Base-by-base conservation (phyloP, 2,329 filamentous ascomycete species). In the Penicillium janthinellum region DNA sequence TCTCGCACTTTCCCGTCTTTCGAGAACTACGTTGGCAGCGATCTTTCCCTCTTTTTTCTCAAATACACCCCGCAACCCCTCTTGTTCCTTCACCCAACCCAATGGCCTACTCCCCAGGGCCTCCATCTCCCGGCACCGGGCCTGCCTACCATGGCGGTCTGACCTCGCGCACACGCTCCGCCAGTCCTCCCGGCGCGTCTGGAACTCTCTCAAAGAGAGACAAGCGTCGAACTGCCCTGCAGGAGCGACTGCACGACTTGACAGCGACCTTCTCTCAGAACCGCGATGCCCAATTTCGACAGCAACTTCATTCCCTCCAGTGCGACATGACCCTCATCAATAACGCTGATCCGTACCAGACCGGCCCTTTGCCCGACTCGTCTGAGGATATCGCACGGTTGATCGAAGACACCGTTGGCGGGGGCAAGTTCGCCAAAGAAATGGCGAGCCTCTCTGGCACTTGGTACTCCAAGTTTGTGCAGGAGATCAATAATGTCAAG, bases 261-360 rank as follows among this genome's bases (percentile, higher is more conserved):
- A 88, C 89, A 56, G 86, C 89, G 56, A 88, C 88, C 66, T 94
- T 96, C 77, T 86, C 87, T 64, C 86, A 89, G 64, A 92, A 96
- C 71, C 86, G 91, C 65, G 92, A 96, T 75, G 82, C 85, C 63
- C 88, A 92, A 69, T 98, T 96, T 76, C 88, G 93, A 63, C 90
- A 95, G 66, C 92, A 97, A 77, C 84, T 97, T 2, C 89, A 95
- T 70, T 91, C 91, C 66, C 87, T 97, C n/a, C 93, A 97, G 78
- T 88, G 91, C 65, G 93, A 96, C 75, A 92, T 93, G 78, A 91
- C 86, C 59, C 84, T 96, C 48, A 91, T 96, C 66, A 88, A 92
- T 75, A 88, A 90, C 67, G 90, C 95, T 54, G 90, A 96, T 70
- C 90, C 91, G 0, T 96, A 96, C 74, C 82, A 84, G 54, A 82